phyloP scores from a whole-genome alignment of 495 filamentous ascomycete species.

The Penicillium samsonianum region DNA sequence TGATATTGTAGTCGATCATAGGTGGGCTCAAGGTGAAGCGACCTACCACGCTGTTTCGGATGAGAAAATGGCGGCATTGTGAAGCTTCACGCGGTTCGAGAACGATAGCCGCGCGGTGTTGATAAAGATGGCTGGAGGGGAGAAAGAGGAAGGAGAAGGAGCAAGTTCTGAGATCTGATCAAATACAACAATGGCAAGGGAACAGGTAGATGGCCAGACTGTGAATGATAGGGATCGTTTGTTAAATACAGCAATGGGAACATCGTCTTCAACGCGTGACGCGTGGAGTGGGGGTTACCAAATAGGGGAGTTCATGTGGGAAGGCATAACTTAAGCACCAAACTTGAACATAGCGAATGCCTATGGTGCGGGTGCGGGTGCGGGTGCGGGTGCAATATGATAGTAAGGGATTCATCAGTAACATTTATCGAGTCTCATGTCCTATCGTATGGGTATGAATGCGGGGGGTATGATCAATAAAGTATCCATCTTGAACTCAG shows the following conservation, averaged over 20 bases:
- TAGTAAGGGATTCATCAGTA: neutral
- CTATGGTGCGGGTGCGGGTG: too few species aligned
- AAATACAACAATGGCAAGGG: neutral
- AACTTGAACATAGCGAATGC: too few species aligned
- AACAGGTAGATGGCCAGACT: neutral
- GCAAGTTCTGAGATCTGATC: neutral
- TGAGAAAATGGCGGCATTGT: neutral
- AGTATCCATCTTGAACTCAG: neutral
- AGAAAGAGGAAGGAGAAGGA: neutral
- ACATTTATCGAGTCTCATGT: constrained; percentile 8
- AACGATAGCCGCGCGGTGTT: neutral
- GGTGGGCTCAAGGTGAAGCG: neutral
- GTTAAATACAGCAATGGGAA: neutral
- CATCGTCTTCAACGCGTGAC: too few species aligned
- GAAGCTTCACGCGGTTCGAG: neutral
- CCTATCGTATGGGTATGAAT: constrained; percentile 11
- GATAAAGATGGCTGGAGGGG: neutral
- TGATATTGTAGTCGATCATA: neutral
- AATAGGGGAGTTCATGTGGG: too few species aligned
- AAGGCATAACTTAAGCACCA: neutral
- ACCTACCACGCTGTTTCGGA: neutral
- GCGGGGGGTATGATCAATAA: neutral
- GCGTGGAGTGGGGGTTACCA: too few species aligned
- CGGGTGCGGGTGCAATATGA: neutral
- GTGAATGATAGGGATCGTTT: neutral